Conservation (phyloP, 495 filamentous ascomycete species). For the Thermochaetoides thermophila region DNA sequence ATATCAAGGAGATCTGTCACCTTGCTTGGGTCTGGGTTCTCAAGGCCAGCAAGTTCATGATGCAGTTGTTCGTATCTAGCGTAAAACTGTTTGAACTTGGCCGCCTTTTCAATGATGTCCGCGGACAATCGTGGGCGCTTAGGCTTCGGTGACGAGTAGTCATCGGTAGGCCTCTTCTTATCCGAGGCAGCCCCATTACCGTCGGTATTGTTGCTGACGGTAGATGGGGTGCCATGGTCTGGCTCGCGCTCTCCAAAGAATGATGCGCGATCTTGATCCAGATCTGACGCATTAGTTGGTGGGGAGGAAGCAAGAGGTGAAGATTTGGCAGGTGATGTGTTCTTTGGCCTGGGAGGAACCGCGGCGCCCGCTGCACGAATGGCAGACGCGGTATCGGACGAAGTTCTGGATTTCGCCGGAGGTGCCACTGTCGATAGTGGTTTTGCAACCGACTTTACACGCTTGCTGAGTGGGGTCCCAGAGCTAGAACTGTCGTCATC, state of each 20-base stretch:
- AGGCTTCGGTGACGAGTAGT: too few relatives aligned
- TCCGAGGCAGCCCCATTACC: too few relatives aligned
- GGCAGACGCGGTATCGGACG: constrained; percentile 24
- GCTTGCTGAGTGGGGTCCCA: constrained; percentile 34
- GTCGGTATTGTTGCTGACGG: too few relatives aligned
- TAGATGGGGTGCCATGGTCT: too few relatives aligned
- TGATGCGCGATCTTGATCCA: constrained; percentile 24
- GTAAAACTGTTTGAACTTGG: constrained; percentile 47
- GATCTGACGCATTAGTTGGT: constrained; percentile 57
- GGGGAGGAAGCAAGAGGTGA: constrained; percentile 64
- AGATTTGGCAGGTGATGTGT: constrained; percentile 51
- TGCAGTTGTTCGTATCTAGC: constrained; percentile 49
- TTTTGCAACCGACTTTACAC: constrained; percentile 27
- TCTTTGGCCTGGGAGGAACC: constrained; percentile 25
- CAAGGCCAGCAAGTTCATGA: constrained; percentile 35
- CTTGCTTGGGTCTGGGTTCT: constrained; percentile 40
- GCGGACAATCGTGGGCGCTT: neutral
- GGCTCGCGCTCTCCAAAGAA: too few relatives aligned
- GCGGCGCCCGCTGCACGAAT: constrained; percentile 14
- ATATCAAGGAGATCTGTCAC: constrained; percentile 43
- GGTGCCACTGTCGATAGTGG: constrained; percentile 5
- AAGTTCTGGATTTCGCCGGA: constrained; percentile 21
- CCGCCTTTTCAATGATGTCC: constrained; percentile 34
- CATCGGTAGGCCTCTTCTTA: too few relatives aligned
- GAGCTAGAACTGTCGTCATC: constrained; percentile 38